Base-by-base conservation (phyloP, 345 rosid genomes). In the Euphorbia pulcherrima region DNA sequence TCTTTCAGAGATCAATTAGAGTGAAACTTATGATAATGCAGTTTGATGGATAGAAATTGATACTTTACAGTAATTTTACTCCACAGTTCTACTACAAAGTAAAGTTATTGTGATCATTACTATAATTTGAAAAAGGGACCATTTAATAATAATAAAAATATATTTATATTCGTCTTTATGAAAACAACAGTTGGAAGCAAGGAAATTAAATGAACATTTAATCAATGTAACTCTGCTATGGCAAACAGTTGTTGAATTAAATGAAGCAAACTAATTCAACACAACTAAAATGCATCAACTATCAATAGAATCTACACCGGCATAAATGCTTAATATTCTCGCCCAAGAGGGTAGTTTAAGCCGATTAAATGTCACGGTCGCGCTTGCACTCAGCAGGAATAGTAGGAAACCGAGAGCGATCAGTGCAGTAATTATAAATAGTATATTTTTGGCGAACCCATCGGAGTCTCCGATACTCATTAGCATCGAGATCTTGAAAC, bases 391-490 rank as follows among this genome's bases (percentile, higher is more conserved):
- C 72, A 2, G 50, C 66, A 14, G 72, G 35, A 29, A 23, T 17
- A 0, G 60, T 8, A 13, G 72, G 64, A 20, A 59, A 60, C 6
- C 72, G 65, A 21, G 28, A 10, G 0, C 72, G 57, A 24, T 69
- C 72, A 16, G 48, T 60, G 23, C 72, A 69, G 17, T 69, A 69
- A 48, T 69, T 69, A 60, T 69, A 69, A 24, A 69, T 69, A 30
- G 72, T 69, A 24, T 21, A 69, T 35, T 48, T 69, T 11, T 60
- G 30, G 59, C 72, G 72, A 60, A 69, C 59, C 72, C 72, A 60
- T 1, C 10, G 3, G 37, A 69, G 72, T 50, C 46, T 50, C 21
- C 21, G 39, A 59, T 60, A 69, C 3, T 69, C 65, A 21, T 44
- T 46, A 48, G 59, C 72, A 33, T 69, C 72, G 50, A 60, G 73